Conservation (phyloP, 2,329 filamentous ascomycete genomes). For the Sporothrix protearum region DNA sequence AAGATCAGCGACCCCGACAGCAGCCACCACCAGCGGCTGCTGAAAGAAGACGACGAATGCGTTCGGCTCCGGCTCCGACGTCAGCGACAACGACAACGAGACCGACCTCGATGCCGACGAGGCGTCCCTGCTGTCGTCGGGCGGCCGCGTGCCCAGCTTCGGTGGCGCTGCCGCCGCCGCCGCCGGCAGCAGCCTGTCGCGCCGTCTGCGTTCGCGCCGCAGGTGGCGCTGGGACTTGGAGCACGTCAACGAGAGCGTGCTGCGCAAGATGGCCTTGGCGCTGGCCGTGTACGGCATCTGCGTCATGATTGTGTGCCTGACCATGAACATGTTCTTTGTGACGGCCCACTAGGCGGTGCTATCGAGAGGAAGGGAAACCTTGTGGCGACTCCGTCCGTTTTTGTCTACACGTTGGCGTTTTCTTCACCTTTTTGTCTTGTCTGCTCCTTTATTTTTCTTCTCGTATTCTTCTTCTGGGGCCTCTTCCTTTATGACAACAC, state of each 20-base stretch:
- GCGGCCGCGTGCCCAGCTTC: constrained; percentile 42
- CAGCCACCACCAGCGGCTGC: constrained; percentile 75
- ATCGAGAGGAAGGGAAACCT: background rate
- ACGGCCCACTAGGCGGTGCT: constrained; percentile 53
- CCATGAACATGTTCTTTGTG: constrained; percentile 79
- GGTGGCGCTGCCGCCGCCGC: no score
- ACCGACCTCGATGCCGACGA: constrained; percentile 37
- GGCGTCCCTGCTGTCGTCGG: constrained; percentile 41
- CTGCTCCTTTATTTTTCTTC: background rate
- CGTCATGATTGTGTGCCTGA: constrained; percentile 86
- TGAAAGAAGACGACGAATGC: constrained; percentile 91
- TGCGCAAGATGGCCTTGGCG: constrained; percentile 70
- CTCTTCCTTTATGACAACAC: background rate
- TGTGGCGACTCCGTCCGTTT: background rate
- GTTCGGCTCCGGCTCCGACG: constrained; percentile 43
- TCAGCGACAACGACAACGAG: constrained; percentile 40
- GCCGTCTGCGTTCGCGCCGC: constrained; percentile 33
- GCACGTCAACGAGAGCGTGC: constrained; percentile 59
- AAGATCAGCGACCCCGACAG: constrained; percentile 93
- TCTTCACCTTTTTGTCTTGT: background rate
- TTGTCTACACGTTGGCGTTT: background rate
- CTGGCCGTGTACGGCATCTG: constrained; percentile 78
- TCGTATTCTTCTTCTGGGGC: background rate
- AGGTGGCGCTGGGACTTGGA: constrained; percentile 59
- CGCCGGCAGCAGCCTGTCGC: constrained; percentile 24